Evolutionary conservation across 352 stramenopile genomes (phyloP).

Genomic region (Pythium phragmitis): DNA sequence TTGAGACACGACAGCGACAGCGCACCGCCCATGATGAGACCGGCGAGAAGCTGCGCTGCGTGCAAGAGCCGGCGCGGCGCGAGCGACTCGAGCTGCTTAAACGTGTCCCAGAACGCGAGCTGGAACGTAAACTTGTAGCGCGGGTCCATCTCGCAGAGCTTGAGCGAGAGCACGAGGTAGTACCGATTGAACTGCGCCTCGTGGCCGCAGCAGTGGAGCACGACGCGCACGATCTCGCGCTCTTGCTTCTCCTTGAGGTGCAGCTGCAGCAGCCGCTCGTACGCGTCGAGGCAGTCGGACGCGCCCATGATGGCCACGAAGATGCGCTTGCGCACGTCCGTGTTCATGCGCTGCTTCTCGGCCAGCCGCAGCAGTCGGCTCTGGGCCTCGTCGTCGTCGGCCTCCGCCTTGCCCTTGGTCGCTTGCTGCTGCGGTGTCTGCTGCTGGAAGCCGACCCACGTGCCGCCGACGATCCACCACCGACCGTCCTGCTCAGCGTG

Average conservation of each 20-base stretch:
- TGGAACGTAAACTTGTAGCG: slow-evolving; percentile 96
- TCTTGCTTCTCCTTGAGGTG: slow-evolving; percentile 91
- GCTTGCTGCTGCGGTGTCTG: background rate
- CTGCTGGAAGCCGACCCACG: slow-evolving; percentile 87
- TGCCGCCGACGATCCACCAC: slow-evolving; percentile 96
- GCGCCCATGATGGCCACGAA: slow-evolving; percentile 97
- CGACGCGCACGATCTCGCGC: slow-evolving; percentile 93
- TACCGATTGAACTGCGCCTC: slow-evolving; percentile 94
- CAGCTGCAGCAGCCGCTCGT: slow-evolving; percentile 93
- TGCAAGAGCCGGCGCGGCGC: slow-evolving; percentile 89
- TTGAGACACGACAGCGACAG: slow-evolving; percentile 89
- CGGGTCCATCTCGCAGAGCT: slow-evolving; percentile 93
- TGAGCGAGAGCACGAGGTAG: slow-evolving; percentile 92
- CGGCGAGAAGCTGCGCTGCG: slow-evolving; percentile 85
- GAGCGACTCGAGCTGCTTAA: slow-evolving; percentile 91
- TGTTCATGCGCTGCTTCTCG: slow-evolving; percentile 97
- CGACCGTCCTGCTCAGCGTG: slow-evolving; percentile 89
- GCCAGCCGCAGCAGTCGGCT: slow-evolving; percentile 89
- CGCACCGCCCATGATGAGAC: slow-evolving; percentile 50
- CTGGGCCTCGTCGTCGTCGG: slow-evolving; percentile 35
- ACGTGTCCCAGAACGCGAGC: slow-evolving; percentile 96
- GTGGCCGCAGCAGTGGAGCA: slow-evolving; percentile 92
- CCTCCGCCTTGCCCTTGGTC: background rate
- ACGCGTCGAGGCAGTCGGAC: slow-evolving; percentile 94
- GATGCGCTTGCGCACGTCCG: slow-evolving; percentile 92